Conservation (phyloP, 164 flowering plant genomes). For the Santalum album region DNA sequence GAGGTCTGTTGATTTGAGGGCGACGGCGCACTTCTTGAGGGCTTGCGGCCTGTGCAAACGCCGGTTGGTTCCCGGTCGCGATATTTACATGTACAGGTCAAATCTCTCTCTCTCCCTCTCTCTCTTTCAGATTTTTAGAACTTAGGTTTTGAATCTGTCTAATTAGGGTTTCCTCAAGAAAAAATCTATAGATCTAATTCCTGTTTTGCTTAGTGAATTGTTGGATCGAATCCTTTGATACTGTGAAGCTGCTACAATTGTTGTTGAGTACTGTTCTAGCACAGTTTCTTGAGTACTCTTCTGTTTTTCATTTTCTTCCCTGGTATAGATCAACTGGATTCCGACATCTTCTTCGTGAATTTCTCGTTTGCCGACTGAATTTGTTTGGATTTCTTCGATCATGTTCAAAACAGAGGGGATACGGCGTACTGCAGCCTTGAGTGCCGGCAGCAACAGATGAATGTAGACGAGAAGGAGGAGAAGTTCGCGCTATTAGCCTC, state of each 20-base stretch:
- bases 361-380: not conserved
- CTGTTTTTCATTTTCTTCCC: no score
- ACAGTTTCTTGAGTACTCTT: no score
- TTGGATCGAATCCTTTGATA: no score
- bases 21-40: constrained; percentile 39
- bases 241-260: no score
- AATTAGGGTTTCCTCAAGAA: no score
- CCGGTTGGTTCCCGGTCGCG: constrained; percentile 50
- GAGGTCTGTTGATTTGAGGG: constrained; percentile 27
- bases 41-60: constrained; percentile 63
- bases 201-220: no score
- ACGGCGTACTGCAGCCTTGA: constrained; percentile 57
- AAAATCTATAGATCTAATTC: no score
- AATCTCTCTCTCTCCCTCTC: no score
- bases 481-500: no score
- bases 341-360: not conserved
- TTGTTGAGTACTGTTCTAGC: no score
- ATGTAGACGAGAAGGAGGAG: constrained; percentile 47
- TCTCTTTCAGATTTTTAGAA: not conserved
- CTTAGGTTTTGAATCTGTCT: no score
- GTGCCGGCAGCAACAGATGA: constrained; percentile 60
- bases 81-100: constrained; percentile 76
- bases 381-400: not conserved
- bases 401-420: constrained; percentile 33
- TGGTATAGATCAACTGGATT: no score